Evolutionary conservation across 805 yeast genomes (phyloP).

Genomic region (Nakazawaea anatomiae): DNA sequence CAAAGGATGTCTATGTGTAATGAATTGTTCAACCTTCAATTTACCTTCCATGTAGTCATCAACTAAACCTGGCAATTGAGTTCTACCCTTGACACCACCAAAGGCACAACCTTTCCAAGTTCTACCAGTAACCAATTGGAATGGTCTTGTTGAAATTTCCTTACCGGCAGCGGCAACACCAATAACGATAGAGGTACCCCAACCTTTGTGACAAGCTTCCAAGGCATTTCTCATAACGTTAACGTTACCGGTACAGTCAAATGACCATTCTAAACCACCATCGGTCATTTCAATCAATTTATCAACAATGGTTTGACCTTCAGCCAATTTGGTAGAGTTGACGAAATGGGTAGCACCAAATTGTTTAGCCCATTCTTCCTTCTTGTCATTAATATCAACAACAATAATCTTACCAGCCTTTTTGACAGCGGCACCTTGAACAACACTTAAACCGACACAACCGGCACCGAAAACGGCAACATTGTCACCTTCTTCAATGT

Average conservation of each 20-base stretch:
- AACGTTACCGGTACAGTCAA: conserved; percentile 97
- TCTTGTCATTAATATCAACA: conserved; percentile 79
- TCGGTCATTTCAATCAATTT: conserved; percentile 86
- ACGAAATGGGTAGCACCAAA: conserved; percentile 96
- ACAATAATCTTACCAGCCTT: conserved; percentile 79
- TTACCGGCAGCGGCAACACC: conserved; percentile 99
- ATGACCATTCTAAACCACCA: conserved; percentile 95
- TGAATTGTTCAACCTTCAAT: conserved; percentile 89
- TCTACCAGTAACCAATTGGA: conserved; percentile 98
- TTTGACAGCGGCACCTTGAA: conserved; percentile 87
- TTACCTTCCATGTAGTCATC: conserved; percentile 77
- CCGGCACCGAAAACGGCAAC: conserved; percentile 98
- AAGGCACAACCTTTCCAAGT: conserved; percentile 99
- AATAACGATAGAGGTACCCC: conserved; percentile 94
- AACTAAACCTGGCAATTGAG: conserved; percentile 89
- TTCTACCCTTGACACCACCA: conserved; percentile 97
- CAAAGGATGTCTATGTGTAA: conserved; percentile 83
- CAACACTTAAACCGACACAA: conserved; percentile 92
- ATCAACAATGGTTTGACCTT: conserved; percentile 72
- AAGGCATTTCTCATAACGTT: conserved; percentile 93
- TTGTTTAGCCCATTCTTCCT: conserved; percentile 77
- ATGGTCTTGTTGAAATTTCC: conserved; percentile 95
- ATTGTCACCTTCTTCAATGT: conserved; percentile 84
- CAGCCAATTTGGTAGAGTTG: conserved; percentile 73
- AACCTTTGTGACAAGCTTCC: conserved; percentile 97